A percentile compares a stretch with the other conserved stretches of the same genome.
Evolutionary conservation across 2,329 filamentous ascomycete species (phyloP).

Genomic region (Helicocarpus griseus): DNA sequence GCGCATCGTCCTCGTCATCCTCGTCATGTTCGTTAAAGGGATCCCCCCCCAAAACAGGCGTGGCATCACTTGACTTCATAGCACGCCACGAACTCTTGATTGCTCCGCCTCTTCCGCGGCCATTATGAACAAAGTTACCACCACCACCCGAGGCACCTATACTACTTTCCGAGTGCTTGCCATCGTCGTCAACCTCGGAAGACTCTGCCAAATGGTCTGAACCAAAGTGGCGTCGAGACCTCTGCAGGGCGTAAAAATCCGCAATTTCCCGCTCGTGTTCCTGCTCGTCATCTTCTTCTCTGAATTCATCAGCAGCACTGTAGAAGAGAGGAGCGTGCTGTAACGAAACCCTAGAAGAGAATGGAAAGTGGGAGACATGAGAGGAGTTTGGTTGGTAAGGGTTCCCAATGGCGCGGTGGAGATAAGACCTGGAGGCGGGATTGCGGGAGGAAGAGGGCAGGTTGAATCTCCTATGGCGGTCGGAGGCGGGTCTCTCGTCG

Average conservation of each 20-base stretch:
- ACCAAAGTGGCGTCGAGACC: conserved; percentile 80
- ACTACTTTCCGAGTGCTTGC: conserved; percentile 28
- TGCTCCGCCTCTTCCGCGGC: conserved; percentile 37
- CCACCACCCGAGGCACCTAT: conserved; percentile 47
- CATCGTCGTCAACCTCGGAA: conserved; percentile 67
- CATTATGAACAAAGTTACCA: conserved; percentile 21
- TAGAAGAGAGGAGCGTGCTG: conserved; percentile 91
- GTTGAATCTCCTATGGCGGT: conserved; percentile 36
- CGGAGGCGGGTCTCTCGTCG: conserved; percentile 37
- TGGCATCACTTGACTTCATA: conserved; percentile 24
- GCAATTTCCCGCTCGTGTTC: conserved; percentile 84
- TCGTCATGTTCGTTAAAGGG: conserved; percentile 27
- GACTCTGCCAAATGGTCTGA: conserved; percentile 76
- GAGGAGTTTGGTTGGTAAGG: conserved; percentile 68
- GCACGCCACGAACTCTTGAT: conserved; percentile 50
- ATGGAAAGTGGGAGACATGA: conserved; percentile 65
- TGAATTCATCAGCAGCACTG: conserved; percentile 79
- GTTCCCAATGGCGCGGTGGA: conserved; percentile 52
- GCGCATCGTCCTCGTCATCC: conserved; percentile 20
- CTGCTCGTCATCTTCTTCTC: conserved; percentile 86
- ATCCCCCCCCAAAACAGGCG: conserved; percentile 26
- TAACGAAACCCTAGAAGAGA: conserved; percentile 64
- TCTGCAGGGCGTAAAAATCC: conserved; percentile 86
- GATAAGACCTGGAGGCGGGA: conserved; percentile 40
- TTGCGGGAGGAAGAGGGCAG: conserved; percentile 38